Evolutionary conservation across 2,329 filamentous ascomycete species (phyloP).

Genomic region (Alternaria triticina): DNA sequence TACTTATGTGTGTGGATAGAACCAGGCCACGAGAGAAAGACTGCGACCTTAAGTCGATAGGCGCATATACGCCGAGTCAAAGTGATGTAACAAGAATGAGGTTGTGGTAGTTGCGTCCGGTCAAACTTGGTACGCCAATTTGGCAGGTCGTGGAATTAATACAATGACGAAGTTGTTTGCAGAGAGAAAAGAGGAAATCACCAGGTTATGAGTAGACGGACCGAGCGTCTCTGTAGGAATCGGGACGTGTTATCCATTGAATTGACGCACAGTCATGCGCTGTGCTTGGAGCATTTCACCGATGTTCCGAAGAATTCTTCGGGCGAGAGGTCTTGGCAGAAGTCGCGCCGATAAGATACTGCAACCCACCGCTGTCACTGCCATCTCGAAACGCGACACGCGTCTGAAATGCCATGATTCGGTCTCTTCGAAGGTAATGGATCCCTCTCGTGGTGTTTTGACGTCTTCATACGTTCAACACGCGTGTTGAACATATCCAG

Average conservation of each 20-base stretch:
- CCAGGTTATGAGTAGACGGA: neutral
- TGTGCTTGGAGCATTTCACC: conserved; percentile 6
- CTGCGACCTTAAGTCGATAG: neutral
- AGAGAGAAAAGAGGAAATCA: neutral
- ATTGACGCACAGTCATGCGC: conserved; percentile 15
- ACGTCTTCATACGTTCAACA: neutral
- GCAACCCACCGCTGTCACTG: conserved; percentile 6
- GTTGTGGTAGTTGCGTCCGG: neutral
- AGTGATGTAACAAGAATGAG: neutral
- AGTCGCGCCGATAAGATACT: neutral
- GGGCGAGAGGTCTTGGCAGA: conserved; percentile 27
- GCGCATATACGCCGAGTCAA: neutral
- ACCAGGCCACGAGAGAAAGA: neutral
- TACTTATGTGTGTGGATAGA: neutral
- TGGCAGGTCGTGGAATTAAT: neutral
- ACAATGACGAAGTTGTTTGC: neutral
- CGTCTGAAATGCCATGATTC: neutral
- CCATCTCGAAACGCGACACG: neutral
- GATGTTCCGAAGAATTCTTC: conserved; percentile 16
- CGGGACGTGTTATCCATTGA: conserved; percentile 3
- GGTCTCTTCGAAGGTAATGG: neutral
- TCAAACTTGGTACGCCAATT: neutral
- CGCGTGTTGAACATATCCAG: neutral
- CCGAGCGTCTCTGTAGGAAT: neutral
- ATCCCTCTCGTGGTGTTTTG: neutral